These are phyloP conservation scores for Lipomyces yarrowii DNA, from an alignment of 1,139 yeast genomes.

Conservation along the genomic window DNA sequence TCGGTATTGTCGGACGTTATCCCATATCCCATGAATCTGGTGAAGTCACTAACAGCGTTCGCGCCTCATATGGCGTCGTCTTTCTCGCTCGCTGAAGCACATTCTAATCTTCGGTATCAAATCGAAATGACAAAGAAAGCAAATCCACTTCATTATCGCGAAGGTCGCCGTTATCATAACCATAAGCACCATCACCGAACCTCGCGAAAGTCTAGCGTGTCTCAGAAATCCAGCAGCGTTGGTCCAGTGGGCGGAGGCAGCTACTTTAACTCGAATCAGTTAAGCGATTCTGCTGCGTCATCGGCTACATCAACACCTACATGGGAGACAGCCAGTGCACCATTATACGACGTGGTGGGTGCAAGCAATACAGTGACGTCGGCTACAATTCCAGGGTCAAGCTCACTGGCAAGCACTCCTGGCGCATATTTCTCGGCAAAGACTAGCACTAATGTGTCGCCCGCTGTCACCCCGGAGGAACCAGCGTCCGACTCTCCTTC, in stretches of 20 bases:
- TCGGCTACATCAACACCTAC: constrained; percentile 11
- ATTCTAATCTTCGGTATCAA: constrained; percentile 37
- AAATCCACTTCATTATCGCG: background rate
- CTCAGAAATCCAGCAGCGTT: constrained; percentile 6
- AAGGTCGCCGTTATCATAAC: background rate
- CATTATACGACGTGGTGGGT: background rate
- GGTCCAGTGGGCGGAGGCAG: constrained; percentile 1
- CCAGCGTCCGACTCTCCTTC: background rate
- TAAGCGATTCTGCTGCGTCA: constrained; percentile 10
- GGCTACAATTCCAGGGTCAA: background rate
- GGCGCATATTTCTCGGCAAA: constrained; percentile 8
- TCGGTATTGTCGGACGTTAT: constrained; percentile 41
- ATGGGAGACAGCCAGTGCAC: constrained; percentile 12
- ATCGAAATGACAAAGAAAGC: constrained; percentile 19
- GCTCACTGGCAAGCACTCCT: constrained; percentile 5
- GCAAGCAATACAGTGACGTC: background rate
- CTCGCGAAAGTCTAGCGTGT: constrained; percentile 11
- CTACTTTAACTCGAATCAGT: constrained; percentile 12
- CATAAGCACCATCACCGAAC: constrained; percentile 6
- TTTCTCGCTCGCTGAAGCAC: constrained; percentile 40
- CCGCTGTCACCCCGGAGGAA: constrained; percentile 13
- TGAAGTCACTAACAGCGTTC: constrained; percentile 36
- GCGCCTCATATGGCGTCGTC: constrained; percentile 43
- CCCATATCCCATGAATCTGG: constrained; percentile 41
- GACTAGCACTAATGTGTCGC: constrained; percentile 7